These are phyloP conservation scores for Aspergillus ostianus DNA, from an alignment of 495 filamentous ascomycete species.

Conservation along the genomic window DNA sequence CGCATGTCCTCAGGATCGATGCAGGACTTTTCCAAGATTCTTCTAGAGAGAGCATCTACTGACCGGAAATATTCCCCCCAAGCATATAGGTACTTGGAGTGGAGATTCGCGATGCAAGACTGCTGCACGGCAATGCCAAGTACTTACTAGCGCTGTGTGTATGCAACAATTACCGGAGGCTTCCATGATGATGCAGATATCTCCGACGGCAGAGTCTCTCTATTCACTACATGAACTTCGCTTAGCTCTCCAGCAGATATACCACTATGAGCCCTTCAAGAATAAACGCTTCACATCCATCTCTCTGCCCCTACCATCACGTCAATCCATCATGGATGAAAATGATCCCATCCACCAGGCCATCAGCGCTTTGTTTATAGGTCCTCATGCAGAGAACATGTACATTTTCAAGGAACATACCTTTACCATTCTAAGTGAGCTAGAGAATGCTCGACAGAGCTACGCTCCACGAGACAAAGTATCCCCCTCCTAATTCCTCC, in stretches of 20 bases:
- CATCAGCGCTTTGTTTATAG: constrained; percentile 43
- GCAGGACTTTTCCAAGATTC: background rate
- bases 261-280: no score
- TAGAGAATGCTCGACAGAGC: constrained; percentile 25
- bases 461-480: constrained; percentile 33
- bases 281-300: background rate
- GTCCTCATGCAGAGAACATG: constrained; percentile 41
- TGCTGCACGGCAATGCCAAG: background rate
- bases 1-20: background rate
- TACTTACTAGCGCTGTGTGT: background rate
- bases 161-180: background rate
- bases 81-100: background rate
- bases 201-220: background rate
- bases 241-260: background rate
- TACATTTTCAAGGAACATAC: constrained; percentile 36
- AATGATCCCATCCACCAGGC: constrained; percentile 25
- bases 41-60: background rate
- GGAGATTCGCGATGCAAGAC: background rate
- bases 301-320: background rate
- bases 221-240: background rate
- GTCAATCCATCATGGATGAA: background rate
- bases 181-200: background rate
- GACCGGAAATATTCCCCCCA: background rate
- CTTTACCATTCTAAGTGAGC: constrained; percentile 31
- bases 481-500: background rate